Percentiles rank a stretch among this genome's conserved stretches.
Evolutionary conservation across 495 filamentous ascomycete species (phyloP).

Genomic region (Talaromyces thailandensis): DNA sequence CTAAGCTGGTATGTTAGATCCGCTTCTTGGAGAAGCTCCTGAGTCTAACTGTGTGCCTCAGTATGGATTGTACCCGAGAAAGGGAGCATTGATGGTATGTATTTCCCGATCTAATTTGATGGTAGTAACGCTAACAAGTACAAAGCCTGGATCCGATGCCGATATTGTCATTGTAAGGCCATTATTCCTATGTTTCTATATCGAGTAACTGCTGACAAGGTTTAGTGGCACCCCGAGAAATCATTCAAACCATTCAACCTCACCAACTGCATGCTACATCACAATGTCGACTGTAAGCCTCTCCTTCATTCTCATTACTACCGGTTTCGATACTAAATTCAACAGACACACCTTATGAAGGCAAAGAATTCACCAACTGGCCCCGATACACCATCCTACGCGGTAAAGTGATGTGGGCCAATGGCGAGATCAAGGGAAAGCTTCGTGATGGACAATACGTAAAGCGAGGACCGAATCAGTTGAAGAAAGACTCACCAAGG

Average conservation of each 20-base stretch:
- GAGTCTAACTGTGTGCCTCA: too few relatives aligned
- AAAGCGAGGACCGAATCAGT: not conserved
- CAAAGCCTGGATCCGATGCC: constrained; percentile 44
- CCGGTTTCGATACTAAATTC: not conserved
- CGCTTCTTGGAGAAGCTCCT: too few relatives aligned
- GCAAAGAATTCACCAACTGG: constrained; percentile 46
- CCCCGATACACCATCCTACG: constrained; percentile 51
- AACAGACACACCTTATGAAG: constrained; percentile 48
- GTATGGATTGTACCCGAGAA: not conserved
- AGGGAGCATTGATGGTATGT: not conserved
- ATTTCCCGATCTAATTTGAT: too few relatives aligned
- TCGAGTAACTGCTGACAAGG: constrained; percentile 16
- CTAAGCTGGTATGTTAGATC: constrained; percentile 30
- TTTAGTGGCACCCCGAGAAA: constrained; percentile 38
- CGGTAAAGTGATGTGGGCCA: constrained; percentile 49
- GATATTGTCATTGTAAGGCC: constrained; percentile 38
- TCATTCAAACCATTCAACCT: not conserved
- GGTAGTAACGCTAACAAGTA: constrained; percentile 28
- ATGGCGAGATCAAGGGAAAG: constrained; percentile 19
- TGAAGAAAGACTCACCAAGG: not conserved
- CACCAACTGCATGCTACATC: not conserved
- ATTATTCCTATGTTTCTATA: constrained; percentile 1
- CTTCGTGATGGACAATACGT: constrained; percentile 4
- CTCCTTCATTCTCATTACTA: too few relatives aligned
- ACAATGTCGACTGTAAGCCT: not conserved